phyloP scores from a whole-genome alignment of 169 alveolate species.

The Cryptosporidium andersoni region DNA sequence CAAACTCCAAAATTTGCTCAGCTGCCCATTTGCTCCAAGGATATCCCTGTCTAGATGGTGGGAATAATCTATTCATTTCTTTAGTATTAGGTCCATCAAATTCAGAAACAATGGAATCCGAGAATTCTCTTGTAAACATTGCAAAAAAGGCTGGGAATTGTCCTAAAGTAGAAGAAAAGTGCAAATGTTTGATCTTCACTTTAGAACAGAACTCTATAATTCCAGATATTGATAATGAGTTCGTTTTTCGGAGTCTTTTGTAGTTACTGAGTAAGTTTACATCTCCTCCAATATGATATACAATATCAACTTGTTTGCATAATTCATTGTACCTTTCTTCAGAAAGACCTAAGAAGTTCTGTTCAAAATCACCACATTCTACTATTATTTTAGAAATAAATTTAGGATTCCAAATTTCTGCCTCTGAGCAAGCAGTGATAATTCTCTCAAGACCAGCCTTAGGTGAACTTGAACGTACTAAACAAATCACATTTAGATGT shows the following conservation, averaged over 20 bases:
- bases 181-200: conserved; percentile 72
- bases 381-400: conserved; percentile 72
- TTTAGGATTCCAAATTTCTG: conserved; percentile 75
- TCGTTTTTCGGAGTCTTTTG: conserved; percentile 75
- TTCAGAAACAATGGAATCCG: conserved; percentile 68
- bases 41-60: conserved; percentile 77
- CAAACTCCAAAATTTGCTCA: conserved; percentile 74
- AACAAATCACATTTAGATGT: conserved; percentile 72
- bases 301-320: conserved; percentile 73
- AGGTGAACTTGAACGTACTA: conserved; percentile 75
- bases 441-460: conserved; percentile 74
- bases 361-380: conserved; percentile 76
- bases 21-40: conserved; percentile 83
- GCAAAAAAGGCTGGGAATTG: conserved; percentile 80
- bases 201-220: conserved; percentile 75
- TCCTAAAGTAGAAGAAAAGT: conserved; percentile 78
- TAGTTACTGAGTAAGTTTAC: conserved; percentile 78
- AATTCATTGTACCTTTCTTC: conserved; percentile 73
- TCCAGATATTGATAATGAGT: conserved; percentile 72
- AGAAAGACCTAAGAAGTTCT: conserved; percentile 73
- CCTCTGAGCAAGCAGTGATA: conserved; percentile 76
- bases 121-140: conserved; percentile 73
- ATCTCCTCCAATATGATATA: conserved; percentile 80
- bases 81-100: conserved; percentile 72
- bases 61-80: conserved; percentile 77